Evolutionary conservation across 2,329 filamentous ascomycete species (phyloP), one percentile per base, ranked within the genome.

Genomic region (Zasmidium angulare): DNA sequence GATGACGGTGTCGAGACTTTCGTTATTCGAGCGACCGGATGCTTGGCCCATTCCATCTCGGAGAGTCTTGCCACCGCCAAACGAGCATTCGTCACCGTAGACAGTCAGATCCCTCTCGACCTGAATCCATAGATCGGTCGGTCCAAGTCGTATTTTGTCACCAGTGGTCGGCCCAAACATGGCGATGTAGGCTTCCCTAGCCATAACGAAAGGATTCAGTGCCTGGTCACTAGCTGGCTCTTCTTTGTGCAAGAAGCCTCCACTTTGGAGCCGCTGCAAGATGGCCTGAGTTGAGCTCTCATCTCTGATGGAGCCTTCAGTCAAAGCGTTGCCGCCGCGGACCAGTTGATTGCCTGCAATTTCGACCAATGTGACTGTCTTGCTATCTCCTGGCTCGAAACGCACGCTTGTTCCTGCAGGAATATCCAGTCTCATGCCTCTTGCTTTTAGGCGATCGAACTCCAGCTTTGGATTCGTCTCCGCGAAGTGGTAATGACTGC

Each of bases 11-110:
- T 98, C 93, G 59, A 97, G 78, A 22, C 85, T 86, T 22, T 93
- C 86, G 1, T 81, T 79, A 68, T 93, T 89, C 0, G 83, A 77
- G 47, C 90, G 83, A 3, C 91, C 93, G 22, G 88, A 89, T 3
- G 92, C 90, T 78, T 97, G 93, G 2, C 93, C 93, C 93, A 98
- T 98, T 29, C 93, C 93, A 74, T 98, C 93, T 62, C 93, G 85
- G 59, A 98, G 78, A 40, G 91, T 95, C 81, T 98, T 98, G 50
- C 93, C 93, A 48, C 93, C 93, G 17, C 93, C 93, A 75, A 98
- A 98, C 65, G 92, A 89, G 74, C 93, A 97, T 78, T 98, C 93
- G 64, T 98, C 93, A 9, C 93, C 93, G 72, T 96, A 96, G 3
- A 81, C 79, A 0, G 93, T 93, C 68, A 89, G 79, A 71, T 98